Percentiles rank a stretch among this genome's conserved stretches.
phyloP scores from a whole-genome alignment of 345 rosid genomes.

The Ricinus communis region DNA sequence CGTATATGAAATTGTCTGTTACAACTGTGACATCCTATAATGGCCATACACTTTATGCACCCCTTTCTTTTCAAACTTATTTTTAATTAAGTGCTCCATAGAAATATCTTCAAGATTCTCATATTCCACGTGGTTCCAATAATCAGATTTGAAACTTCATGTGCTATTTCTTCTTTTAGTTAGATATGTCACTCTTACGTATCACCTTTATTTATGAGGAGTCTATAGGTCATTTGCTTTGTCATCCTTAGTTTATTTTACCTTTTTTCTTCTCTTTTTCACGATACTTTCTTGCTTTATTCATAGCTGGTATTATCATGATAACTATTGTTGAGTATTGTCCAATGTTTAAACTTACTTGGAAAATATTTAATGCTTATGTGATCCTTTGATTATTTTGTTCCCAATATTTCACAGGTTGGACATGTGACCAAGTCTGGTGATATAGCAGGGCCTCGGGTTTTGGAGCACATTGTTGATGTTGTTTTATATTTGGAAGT shows the following conservation, averaged over 20 bases:
- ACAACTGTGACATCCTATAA: not conserved
- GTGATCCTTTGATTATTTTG: not conserved
- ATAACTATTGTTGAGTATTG: not conserved
- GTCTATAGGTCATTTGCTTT: not conserved
- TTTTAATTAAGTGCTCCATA: not conserved
- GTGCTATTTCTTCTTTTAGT: not conserved
- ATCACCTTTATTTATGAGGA: not conserved
- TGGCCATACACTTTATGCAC: not conserved
- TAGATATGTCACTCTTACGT: not conserved
- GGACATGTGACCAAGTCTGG: conserved; percentile 95
- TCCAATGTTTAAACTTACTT: not conserved
- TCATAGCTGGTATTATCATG: not conserved
- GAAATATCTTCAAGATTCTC: not conserved
- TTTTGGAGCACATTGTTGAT: conserved; percentile 98
- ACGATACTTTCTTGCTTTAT: not conserved
- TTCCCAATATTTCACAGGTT: conserved; percentile 43
- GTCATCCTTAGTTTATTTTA: not conserved
- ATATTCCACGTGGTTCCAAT: not conserved
- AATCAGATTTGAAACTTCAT: not conserved
- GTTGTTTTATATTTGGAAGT: conserved; percentile 94
- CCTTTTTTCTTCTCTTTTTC: not conserved
- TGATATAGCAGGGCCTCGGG: conserved; percentile 96
- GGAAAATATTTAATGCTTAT: not conserved
- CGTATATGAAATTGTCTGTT: not conserved
- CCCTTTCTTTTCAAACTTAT: not conserved